These are phyloP conservation scores for Thoreauomyces humboldtii DNA, from an alignment of 192 early-diverging fungal genomes.

Conservation along the genomic window DNA sequence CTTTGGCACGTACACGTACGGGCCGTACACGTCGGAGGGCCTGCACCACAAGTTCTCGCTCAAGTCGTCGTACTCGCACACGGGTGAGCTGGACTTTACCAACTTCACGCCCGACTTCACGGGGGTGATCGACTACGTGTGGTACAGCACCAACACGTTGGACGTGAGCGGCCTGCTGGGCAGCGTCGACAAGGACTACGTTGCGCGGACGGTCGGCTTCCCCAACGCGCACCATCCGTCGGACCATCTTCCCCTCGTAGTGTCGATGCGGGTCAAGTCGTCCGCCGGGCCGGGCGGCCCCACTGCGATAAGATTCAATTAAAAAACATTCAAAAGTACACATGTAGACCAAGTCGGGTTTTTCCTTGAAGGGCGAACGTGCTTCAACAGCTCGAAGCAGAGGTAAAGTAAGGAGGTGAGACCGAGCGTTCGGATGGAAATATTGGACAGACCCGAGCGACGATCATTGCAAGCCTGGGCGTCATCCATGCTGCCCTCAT, in stretches of 20 bases:
- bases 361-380: no score
- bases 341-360: no score
- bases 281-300: background rate
- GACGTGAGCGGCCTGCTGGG: constrained; percentile 77
- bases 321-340: constrained; percentile 10
- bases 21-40: constrained; percentile 77
- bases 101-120: constrained; percentile 85
- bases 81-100: constrained; percentile 81
- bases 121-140: constrained; percentile 93
- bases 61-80: constrained; percentile 74
- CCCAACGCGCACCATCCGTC: constrained; percentile 79
- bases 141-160: constrained; percentile 76
- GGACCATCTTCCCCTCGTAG: constrained; percentile 55
- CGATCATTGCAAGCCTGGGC: no score
- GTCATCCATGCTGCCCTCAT: no score
- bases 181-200: constrained; percentile 78
- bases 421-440: no score
- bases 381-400: no score
- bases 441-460: no score
- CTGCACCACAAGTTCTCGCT: constrained; percentile 79
- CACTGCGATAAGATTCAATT: constrained; percentile 10
- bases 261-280: constrained; percentile 15
- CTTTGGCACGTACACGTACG: constrained; percentile 77
- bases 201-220: constrained; percentile 79
- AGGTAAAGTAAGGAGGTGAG: no score